A percentile compares a stretch with the other conserved stretches of the same genome.
Evolutionary conservation across 345 rosid species (phyloP).

Genomic region (Balakata baccata): DNA sequence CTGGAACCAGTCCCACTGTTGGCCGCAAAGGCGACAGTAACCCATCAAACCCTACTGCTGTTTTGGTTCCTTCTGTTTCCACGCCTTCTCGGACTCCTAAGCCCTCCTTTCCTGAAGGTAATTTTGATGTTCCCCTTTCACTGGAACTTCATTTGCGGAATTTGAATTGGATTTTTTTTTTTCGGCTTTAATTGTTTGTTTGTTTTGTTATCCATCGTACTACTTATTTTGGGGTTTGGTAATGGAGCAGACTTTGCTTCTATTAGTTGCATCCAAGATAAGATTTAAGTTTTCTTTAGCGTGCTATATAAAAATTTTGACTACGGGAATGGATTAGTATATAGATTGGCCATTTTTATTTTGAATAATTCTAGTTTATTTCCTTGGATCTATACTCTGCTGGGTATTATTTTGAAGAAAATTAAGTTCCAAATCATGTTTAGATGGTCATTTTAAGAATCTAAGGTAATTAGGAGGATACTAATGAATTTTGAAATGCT

Average conservation of each 20-base stretch:
- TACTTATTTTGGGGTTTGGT: not conserved
- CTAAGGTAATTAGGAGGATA: not conserved
- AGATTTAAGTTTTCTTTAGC: not conserved
- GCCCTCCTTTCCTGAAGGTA: constrained; percentile 20
- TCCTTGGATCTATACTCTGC: not conserved
- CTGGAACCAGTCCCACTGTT: not conserved
- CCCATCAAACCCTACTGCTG: constrained; percentile 7
- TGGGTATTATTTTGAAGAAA: not conserved
- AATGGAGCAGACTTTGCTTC: not conserved
- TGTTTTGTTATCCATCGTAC: too few species aligned
- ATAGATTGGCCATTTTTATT: not conserved
- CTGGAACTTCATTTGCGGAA: not conserved
- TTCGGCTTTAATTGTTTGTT: not conserved
- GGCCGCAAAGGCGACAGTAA: not conserved
- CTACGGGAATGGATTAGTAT: not conserved
- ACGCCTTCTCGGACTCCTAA: constrained; percentile 1
- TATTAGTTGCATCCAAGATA: not conserved
- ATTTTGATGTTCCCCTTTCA: not conserved
- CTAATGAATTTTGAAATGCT: not conserved
- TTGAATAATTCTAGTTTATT: not conserved
- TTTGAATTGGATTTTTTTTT: constrained; percentile 13
- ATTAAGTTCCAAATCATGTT: not conserved
- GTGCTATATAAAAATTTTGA: not conserved
- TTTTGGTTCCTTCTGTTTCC: not conserved
- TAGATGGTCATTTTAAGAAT: not conserved